Evolutionary conservation across 1,284 basidiomycete species (phyloP), one percentile per base, ranked within the genome.

Genomic region (Ustilago lituana): DNA sequence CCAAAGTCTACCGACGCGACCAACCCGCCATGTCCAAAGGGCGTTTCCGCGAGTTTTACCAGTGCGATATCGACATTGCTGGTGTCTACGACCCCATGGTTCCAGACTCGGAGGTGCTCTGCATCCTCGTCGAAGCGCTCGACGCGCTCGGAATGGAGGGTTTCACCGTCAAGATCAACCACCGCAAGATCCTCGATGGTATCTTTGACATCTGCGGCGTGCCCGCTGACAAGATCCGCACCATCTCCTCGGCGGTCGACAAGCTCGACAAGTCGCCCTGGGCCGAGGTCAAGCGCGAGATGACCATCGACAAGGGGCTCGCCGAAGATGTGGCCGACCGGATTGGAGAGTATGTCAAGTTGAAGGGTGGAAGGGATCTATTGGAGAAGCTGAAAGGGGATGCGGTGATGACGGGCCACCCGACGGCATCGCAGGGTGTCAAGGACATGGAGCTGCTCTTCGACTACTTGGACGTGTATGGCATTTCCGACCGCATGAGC

Each of bases 21-120:
- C 94, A 91, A 79, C 95, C 96, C 1, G 94, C 95, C 59, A 94
- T 98, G 91, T 91, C 90, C 50, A 98, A 99, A 84, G 95, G 95
- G 4, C 87, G 95, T 33, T 97, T 98, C 93, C 88, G 95, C 66
- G 95, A 99, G 85, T 98, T 98, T 82, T 94, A 93, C 81, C 95
- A 99, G 84, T 97, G 95, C 70, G 95, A 98, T 83, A 92, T 98
- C 78, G 96, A 98, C 83, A 94, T 98, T 67, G 89, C 92, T n/a
- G 95, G 95, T 22, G 50, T 68, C n/a, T 78, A 81, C 69, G 95
- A 99, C 83, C 85, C 92, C 4, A 98, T 99, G 95, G 91, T 99
- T 51, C 93, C 95, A 14, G 96, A 98, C 81, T 91, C 93, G 1
- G 96, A 98, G 82, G 85, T 96, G 31, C 87, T 98, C 56, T 90